phyloP scores from a whole-genome alignment of 1,284 basidiomycete species.

The Boletus smithii region DNA sequence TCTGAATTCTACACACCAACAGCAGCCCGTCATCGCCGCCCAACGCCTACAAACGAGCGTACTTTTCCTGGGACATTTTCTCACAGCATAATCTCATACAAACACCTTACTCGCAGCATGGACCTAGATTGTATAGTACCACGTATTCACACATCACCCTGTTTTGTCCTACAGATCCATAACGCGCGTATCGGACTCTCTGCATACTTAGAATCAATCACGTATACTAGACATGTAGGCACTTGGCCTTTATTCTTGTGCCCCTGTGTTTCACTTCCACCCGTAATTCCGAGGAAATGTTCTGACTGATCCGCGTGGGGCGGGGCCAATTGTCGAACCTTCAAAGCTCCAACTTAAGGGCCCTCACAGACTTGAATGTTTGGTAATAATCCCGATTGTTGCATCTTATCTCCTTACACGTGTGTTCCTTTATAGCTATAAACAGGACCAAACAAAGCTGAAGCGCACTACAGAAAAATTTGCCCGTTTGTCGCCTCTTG shows the following conservation, averaged over 20 bases:
- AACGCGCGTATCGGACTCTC: slow-evolving; percentile 13
- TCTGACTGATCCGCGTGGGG: slow-evolving; percentile 1
- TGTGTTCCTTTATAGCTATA: too few relatives aligned
- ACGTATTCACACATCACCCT: slow-evolving; percentile 2
- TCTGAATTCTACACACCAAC: too few relatives aligned
- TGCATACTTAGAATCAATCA: slow-evolving; percentile 8
- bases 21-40: too few relatives aligned
- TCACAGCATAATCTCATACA: slow-evolving; percentile 16
- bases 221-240: slow-evolving; percentile 14
- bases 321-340: background rate
- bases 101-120: slow-evolving; percentile 15
- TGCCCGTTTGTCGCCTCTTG: too few relatives aligned
- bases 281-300: slow-evolving; percentile 8
- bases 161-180: slow-evolving; percentile 9
- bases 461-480: too few relatives aligned
- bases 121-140: slow-evolving; percentile 12
- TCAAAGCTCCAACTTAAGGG: too few relatives aligned
- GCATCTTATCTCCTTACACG: too few relatives aligned
- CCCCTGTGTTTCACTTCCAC: slow-evolving; percentile 9
- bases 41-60: too few relatives aligned
- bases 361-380: too few relatives aligned
- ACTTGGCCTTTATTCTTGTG: slow-evolving; percentile 22
- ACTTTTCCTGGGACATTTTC: slow-evolving; percentile 1
- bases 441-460: too few relatives aligned
- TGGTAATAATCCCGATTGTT: background rate